A percentile compares a stretch with the other conserved stretches of the same genome.
phyloP scores from a whole-genome alignment of 345 rosid genomes.

The Gossypium thurberi region DNA sequence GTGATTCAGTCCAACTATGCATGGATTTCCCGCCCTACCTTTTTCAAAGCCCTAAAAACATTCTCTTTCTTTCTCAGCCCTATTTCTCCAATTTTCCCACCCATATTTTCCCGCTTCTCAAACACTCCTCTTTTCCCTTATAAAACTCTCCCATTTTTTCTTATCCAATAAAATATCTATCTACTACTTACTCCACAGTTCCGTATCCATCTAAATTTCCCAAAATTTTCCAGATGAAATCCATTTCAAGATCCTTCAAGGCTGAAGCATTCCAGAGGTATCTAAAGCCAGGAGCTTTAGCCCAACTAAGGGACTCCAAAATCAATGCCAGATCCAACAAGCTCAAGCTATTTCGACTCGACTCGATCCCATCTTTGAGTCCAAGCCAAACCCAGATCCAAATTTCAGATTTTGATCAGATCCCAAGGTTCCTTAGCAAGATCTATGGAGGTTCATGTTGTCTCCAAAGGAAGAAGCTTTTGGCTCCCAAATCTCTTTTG shows the following conservation, averaged over 20 bases:
- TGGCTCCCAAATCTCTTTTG: conserved; percentile 37
- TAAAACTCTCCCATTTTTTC: conserved; percentile 13
- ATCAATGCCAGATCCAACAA: conserved; percentile 41
- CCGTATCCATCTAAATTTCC: background rate
- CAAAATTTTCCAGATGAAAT: conserved; percentile 22
- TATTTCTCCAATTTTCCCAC: conserved; percentile 37
- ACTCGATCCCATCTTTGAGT: conserved; percentile 11
- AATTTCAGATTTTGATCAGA: conserved; percentile 26
- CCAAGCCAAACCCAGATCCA: conserved; percentile 17
- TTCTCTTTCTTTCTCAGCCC: background rate
- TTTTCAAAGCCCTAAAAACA: conserved; percentile 10
- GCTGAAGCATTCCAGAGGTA: conserved; percentile 37
- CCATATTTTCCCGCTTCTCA: conserved; percentile 41
- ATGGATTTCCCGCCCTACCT: conserved; percentile 6
- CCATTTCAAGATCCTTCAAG: conserved; percentile 30
- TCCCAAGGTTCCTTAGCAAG: conserved; percentile 34
- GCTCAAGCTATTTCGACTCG: conserved; percentile 13
- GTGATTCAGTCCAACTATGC: background rate
- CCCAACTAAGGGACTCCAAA: conserved; percentile 48
- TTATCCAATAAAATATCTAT: background rate
- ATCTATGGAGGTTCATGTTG: conserved; percentile 31
- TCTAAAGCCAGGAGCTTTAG: conserved; percentile 56
- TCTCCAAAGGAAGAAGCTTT: conserved; percentile 46
- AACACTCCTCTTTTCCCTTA: conserved; percentile 14
- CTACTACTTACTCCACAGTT: background rate